These are phyloP conservation scores for Cercophora sp. DNA, from an alignment of 495 filamentous ascomycete species.

Conservation along the genomic window DNA sequence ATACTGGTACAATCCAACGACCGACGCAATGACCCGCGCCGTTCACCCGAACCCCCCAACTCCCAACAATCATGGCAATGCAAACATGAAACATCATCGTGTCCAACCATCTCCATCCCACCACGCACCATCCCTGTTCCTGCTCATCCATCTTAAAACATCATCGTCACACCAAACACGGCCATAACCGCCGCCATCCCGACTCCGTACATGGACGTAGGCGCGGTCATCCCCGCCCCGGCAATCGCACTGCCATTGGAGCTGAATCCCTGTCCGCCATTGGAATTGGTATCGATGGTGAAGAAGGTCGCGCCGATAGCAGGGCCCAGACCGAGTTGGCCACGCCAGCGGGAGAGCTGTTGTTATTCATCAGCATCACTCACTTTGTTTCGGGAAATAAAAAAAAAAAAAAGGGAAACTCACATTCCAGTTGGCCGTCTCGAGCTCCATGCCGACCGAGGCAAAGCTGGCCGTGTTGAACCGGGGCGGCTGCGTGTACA, in stretches of 20 bases:
- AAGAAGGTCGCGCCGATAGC: slow-evolving; percentile 28
- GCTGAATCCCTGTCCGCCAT: slow-evolving; percentile 13
- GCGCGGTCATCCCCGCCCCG: neutral
- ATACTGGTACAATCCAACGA: no score
- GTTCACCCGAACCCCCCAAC: no score
- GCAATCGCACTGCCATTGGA: neutral
- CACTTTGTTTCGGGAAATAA: neutral
- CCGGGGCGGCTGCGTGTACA: slow-evolving; percentile 23
- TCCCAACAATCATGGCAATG: no score
- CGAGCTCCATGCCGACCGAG: slow-evolving; percentile 18
- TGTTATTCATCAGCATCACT: neutral
- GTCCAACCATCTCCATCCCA: no score
- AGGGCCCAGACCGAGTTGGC: slow-evolving; percentile 23
- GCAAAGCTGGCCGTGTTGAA: slow-evolving; percentile 22
- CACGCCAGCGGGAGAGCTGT: slow-evolving; percentile 12
- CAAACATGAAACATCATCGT: no score
- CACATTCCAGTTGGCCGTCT: slow-evolving; percentile 23
- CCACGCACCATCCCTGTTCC: neutral
- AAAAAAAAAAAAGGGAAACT: no score
- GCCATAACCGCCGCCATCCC: neutral
- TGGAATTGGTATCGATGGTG: slow-evolving; percentile 18
- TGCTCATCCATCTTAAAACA: neutral
- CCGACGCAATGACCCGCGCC: no score
- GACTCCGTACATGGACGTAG: neutral
- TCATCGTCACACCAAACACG: neutral